These are phyloP conservation scores for Glebionis coronaria DNA, from an alignment of 129 eudicot species.

Conservation along the genomic window DNA sequence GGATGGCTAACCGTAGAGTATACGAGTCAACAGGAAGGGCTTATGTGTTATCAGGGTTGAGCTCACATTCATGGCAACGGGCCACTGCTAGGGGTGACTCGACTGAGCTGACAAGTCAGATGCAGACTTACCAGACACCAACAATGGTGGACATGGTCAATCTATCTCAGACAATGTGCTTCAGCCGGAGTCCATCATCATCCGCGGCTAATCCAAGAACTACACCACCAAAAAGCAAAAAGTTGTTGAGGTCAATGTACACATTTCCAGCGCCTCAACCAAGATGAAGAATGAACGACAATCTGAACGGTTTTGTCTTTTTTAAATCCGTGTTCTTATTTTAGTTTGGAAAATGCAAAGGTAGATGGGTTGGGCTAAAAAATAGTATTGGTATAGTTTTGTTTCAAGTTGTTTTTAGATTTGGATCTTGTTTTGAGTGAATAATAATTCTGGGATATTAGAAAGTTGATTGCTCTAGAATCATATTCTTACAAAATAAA, in stretches of 20 bases:
- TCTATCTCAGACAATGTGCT: constrained; percentile 63
- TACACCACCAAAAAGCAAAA: constrained; percentile 37
- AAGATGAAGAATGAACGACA: constrained; percentile 31
- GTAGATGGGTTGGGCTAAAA: not conserved
- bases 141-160: constrained; percentile 84
- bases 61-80: constrained; percentile 93
- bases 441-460: not conserved
- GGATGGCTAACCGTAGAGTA: constrained; percentile 64
- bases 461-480: not conserved
- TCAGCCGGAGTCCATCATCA: constrained; percentile 47
- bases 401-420: not conserved
- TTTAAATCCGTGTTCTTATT: not conserved
- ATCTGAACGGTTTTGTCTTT: not conserved
- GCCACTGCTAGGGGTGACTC: constrained; percentile 90
- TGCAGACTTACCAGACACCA: constrained; percentile 65
- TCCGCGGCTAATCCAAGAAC: constrained; percentile 39
- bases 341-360: constrained; percentile 6
- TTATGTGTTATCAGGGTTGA: constrained; percentile 74
- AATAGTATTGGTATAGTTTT: not conserved
- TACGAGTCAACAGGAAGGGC: constrained; percentile 83
- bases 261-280: constrained; percentile 60
- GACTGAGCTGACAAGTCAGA: constrained; percentile 41
- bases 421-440: not conserved
- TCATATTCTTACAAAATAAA: too few species aligned
- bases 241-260: constrained; percentile 41